These are phyloP conservation scores for Cercis canadensis DNA, from an alignment of 306 rosid genomes.

Conservation along the genomic window DNA sequence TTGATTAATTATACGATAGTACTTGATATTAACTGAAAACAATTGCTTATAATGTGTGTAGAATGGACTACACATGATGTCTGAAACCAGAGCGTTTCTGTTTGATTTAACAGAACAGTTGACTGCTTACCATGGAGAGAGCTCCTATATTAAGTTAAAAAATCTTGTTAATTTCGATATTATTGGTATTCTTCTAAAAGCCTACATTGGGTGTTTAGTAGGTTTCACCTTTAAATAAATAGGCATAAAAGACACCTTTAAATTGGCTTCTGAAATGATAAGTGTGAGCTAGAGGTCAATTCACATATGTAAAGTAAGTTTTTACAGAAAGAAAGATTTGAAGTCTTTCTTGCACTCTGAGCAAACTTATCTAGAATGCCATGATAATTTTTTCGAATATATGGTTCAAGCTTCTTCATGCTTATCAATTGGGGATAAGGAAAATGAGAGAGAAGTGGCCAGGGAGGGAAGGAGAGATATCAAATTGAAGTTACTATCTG, in stretches of 20 bases:
- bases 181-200: too few relatives aligned
- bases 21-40: conserved; percentile 5
- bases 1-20: too few relatives aligned
- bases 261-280: neutral
- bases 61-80: neutral
- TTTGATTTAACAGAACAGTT: too few relatives aligned
- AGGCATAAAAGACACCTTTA: neutral
- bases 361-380: neutral
- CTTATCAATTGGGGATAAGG: too few relatives aligned
- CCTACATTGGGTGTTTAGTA: too few relatives aligned
- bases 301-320: neutral
- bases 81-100: neutral
- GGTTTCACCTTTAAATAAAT: too few relatives aligned
- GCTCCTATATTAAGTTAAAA: too few relatives aligned
- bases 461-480: too few relatives aligned
- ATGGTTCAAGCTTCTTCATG: neutral
- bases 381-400: neutral
- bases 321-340: neutral
- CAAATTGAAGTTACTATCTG: neutral
- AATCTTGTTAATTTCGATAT: too few relatives aligned
- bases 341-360: neutral
- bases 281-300: neutral
- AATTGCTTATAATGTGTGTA: neutral
- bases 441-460: too few relatives aligned
- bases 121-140: too few relatives aligned